Evolutionary conservation across 306 rosid genomes (phyloP).

Genomic region (Sindora glabra): DNA sequence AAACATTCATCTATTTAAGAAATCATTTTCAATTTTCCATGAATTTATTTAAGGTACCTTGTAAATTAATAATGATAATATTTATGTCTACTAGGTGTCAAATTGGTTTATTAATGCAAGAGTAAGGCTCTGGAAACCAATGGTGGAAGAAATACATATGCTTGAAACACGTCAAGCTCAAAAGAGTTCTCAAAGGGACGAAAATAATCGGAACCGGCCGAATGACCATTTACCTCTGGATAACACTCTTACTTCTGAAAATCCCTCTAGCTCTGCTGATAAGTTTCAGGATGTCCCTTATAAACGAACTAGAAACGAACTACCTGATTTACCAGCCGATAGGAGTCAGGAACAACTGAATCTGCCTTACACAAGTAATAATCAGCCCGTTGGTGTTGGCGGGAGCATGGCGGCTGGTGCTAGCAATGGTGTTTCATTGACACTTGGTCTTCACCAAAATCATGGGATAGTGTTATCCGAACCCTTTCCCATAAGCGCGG

Average conservation of each 20-base stretch:
- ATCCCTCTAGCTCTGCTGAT: slow-evolving; percentile 41
- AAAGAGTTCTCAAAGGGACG: slow-evolving; percentile 37
- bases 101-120: slow-evolving; percentile 97
- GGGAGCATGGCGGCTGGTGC: slow-evolving; percentile 33
- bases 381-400: slow-evolving; percentile 41
- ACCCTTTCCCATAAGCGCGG: slow-evolving; percentile 59
- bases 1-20: not conserved
- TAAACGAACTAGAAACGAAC: slow-evolving; percentile 37
- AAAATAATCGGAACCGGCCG: slow-evolving; percentile 17
- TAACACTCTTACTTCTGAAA: slow-evolving; percentile 34
- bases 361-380: slow-evolving; percentile 33
- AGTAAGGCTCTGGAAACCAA: slow-evolving; percentile 93
- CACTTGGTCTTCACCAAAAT: slow-evolving; percentile 86
- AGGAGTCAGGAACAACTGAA: slow-evolving; percentile 30
- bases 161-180: slow-evolving; percentile 66
- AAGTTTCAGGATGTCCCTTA: slow-evolving; percentile 25
- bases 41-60: not conserved
- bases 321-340: slow-evolving; percentile 15
- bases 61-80: not conserved
- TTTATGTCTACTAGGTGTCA: slow-evolving; percentile 46
- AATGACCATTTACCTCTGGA: slow-evolving; percentile 37
- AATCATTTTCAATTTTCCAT: not conserved
- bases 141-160: slow-evolving; percentile 90
- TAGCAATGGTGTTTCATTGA: slow-evolving; percentile 55
- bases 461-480: slow-evolving; percentile 59